phyloP scores from a whole-genome alignment of 176 grass and related monocot species.

The barley (Hordeum vulgare) region MorexV3_pseudomolecules_assembly NC_058522.1:364090281-364090780 shows the following conservation, averaged over 20 bases:
- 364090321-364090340: background rate
- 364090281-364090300: background rate
- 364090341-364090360: background rate
- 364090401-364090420: background rate
- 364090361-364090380: background rate
- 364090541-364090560: slow-evolving; percentile 3
- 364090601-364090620: background rate
- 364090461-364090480: background rate
- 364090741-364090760: background rate
- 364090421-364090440: background rate
- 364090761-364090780: background rate
- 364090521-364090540: background rate
- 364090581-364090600: background rate
- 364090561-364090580: background rate
- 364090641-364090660: slow-evolving; percentile 68
- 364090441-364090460: background rate
- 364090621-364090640: slow-evolving; percentile 1
- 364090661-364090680: slow-evolving; percentile 60
- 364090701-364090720: background rate
- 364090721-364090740: background rate
- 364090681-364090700: slow-evolving; percentile 27
- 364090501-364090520: background rate
- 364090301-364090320: background rate
- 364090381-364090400: background rate
- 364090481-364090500: background rate